Percentiles rank a stretch among this genome's conserved stretches.
Conservation (phyloP, 2,329 filamentous ascomycete genomes). For the Phialophora expanda region DNA sequence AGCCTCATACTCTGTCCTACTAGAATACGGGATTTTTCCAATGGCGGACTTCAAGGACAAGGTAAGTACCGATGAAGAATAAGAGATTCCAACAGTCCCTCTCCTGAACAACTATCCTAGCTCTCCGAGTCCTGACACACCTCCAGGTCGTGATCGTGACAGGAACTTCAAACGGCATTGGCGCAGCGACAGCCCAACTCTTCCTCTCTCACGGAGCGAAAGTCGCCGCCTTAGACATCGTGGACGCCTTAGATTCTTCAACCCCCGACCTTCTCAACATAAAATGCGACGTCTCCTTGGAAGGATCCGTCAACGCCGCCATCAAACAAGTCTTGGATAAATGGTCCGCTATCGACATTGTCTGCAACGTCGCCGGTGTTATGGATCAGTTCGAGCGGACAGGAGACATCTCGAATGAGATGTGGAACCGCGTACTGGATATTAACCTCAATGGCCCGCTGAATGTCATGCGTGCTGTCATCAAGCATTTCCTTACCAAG, state of each 20-base stretch:
- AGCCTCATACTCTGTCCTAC: neutral
- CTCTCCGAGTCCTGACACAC: neutral
- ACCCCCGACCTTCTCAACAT: constrained; percentile 5
- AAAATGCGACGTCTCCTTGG: constrained; percentile 17
- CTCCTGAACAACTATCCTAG: neutral
- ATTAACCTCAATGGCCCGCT: constrained; percentile 18
- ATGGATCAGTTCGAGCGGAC: constrained; percentile 22
- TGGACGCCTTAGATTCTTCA: neutral
- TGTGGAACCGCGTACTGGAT: constrained; percentile 19
- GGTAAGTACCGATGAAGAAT: constrained; percentile 5
- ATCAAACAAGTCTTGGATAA: constrained; percentile 19
- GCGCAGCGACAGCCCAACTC: constrained; percentile 15
- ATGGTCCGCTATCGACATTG: constrained; percentile 11
- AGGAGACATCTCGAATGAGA: constrained; percentile 14
- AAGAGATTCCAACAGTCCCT: neutral
- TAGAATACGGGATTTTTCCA: neutral
- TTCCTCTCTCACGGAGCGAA: constrained; percentile 17
- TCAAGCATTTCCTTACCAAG: constrained; percentile 16
- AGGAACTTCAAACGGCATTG: constrained; percentile 11
- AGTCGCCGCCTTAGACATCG: constrained; percentile 15
- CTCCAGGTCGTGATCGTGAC: constrained; percentile 10
- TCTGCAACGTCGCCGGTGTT: constrained; percentile 14
- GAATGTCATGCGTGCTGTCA: constrained; percentile 14
- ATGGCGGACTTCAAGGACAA: constrained; percentile 17
- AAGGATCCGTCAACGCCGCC: constrained; percentile 16